Evolutionary conservation across 2,329 filamentous ascomycete genomes (phyloP), one percentile per base, ranked within the genome.

Genomic region (Ramichloridium luteum): DNA sequence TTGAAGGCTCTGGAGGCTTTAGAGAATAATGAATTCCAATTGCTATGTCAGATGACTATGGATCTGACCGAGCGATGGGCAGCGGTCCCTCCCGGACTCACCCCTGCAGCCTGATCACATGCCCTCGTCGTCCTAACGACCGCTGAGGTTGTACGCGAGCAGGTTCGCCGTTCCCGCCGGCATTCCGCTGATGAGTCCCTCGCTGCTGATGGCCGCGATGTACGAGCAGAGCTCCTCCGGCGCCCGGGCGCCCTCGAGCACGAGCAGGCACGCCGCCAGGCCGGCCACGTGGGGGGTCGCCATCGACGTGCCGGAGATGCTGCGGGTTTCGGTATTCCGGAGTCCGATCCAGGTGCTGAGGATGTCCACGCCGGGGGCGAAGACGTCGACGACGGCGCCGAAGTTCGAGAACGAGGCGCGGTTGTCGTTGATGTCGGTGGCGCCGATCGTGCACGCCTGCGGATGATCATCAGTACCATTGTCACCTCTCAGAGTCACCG

Each of bases 141-240:
- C 39, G 28, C 36, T 37, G 5, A 66, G 67, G 56, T 75, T 74
- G 57, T 69, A 73, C 36, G 65, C 67, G 31, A 76, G 58, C 35
- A 58, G 46, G 59, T 74, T 74, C 45, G 50, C 44, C 31, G 65
- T 70, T 40, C n/a, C n/a, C n/a, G n/a, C n/a, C 13, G 45, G 54
- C 41, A 59, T n/a, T n/a, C n/a, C n/a, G n/a, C n/a, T n/a, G n/a
- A n/a, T n/a, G n/a, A n/a, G n/a, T 34, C 56, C 56, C 39, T 55
- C 58, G 36, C 56, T 56, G 22, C 59, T 54, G 17, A 65, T 56
- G 30, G 51, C 47, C 43, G 55, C 48, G n/a, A 44, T 39, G 25
- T 37, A 35, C 11, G 28, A 30, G 36, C 32, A 41, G 12, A 44
- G 38, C n/a, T 34, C 39, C 23, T 38, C 27, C 18, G 41, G 41